Percentiles rank a stretch among this genome's conserved stretches.
phyloP scores from a whole-genome alignment of 345 rosid species.

The Cardiospermum halicacabum region DNA sequence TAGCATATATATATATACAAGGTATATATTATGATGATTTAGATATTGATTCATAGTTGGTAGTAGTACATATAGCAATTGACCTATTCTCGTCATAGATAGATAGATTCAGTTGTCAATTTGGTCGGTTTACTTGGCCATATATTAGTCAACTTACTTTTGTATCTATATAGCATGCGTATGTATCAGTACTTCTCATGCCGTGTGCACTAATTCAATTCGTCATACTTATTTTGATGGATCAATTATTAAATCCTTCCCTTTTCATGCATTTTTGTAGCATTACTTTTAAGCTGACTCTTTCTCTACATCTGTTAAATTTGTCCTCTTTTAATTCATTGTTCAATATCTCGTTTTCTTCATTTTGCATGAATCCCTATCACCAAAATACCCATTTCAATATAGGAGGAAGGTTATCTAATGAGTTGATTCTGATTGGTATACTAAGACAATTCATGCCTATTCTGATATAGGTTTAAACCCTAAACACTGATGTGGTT shows the following conservation, averaged over 20 bases:
- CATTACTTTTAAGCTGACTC: neutral
- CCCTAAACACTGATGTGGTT: neutral
- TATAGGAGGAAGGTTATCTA: neutral
- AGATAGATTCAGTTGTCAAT: too few relatives aligned
- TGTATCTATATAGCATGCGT: too few relatives aligned
- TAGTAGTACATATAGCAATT: too few relatives aligned
- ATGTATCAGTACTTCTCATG: too few relatives aligned
- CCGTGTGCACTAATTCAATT: neutral
- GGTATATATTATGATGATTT: too few relatives aligned
- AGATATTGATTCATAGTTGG: too few relatives aligned
- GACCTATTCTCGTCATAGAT: too few relatives aligned
- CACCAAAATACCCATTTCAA: neutral
- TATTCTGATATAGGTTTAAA: too few relatives aligned
- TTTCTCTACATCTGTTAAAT: neutral
- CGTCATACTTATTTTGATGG: neutral
- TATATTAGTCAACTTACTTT: neutral
- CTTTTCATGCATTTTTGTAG: neutral
- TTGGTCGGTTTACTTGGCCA: neutral
- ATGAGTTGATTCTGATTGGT: neutral
- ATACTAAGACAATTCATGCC: neutral
- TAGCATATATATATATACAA: too few relatives aligned
- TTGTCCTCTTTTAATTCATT: neutral
- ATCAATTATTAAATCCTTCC: neutral
- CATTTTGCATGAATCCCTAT: slow-evolving; percentile 11
- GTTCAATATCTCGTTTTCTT: neutral